phyloP scores from a whole-genome alignment of 495 filamentous ascomycete genomes.

The Penicillium samsonianum region DNA sequence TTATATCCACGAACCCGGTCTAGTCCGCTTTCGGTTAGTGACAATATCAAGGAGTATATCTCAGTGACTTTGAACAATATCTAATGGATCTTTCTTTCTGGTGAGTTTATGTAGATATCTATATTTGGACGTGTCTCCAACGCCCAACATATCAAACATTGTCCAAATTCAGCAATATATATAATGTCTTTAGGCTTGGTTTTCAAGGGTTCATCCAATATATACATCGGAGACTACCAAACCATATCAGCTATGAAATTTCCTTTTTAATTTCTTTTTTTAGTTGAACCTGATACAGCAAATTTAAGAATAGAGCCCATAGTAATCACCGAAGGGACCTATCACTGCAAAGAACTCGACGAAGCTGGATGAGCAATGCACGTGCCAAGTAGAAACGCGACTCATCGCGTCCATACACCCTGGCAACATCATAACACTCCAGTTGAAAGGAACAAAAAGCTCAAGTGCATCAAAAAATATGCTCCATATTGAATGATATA shows the following conservation, averaged over 20 bases:
- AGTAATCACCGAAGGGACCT: not conserved
- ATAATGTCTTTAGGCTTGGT: not conserved
- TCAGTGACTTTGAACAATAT: not conserved
- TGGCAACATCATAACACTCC: not conserved
- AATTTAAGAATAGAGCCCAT: not conserved
- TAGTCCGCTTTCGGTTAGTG: constrained; percentile 11
- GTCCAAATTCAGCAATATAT: not conserved
- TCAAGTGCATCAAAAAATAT: constrained; percentile 2
- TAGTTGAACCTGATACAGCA: not conserved
- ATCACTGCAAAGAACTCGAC: not conserved
- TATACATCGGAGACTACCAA: not conserved
- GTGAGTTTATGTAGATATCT: not conserved
- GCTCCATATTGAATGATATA: not conserved
- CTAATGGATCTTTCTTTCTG: not conserved
- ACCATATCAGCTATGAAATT: not conserved
- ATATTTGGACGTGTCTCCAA: not conserved
- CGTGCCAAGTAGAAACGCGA: not conserved
- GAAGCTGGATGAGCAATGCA: not conserved
- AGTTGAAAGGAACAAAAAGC: not conserved
- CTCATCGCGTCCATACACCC: constrained; percentile 2
- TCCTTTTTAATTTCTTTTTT: not conserved
- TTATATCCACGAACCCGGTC: not conserved
- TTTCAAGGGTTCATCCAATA: not conserved
- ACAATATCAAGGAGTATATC: not conserved
- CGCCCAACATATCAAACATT: not conserved